Conservation (phyloP, 2,329 filamentous ascomycete genomes). For the Aspergillus niger region DNA sequence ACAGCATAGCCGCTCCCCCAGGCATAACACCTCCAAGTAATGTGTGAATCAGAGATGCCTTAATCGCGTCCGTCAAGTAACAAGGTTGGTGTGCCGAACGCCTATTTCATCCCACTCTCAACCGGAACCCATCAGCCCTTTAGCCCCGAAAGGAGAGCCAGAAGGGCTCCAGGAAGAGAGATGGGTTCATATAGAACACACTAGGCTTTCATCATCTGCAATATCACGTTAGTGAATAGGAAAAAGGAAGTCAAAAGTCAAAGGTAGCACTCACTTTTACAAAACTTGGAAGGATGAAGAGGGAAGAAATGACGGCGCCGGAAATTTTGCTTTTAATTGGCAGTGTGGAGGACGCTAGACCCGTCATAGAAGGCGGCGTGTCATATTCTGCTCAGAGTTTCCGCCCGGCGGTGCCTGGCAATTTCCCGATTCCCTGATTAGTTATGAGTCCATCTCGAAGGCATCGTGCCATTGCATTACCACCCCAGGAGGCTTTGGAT, state of each 20-base stretch:
- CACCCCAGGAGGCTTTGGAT: neutral
- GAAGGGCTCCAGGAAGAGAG: conserved; percentile 63
- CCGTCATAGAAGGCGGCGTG: conserved; percentile 23
- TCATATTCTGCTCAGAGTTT: conserved; percentile 17
- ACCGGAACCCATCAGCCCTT: conserved; percentile 75
- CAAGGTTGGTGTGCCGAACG: conserved; percentile 99
- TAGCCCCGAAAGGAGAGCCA: conserved; percentile 80
- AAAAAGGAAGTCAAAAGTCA: conserved; percentile 9
- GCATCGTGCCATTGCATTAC: neutral
- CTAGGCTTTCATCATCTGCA: conserved; percentile 99
- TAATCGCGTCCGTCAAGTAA: conserved; percentile 94
- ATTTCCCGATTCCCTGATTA: conserved; percentile 5
- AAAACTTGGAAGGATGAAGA: conserved; percentile 99
- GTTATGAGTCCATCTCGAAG: neutral
- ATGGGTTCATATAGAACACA: conserved; percentile 86
- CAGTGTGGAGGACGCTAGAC: conserved; percentile 26
- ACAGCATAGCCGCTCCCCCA: neutral
- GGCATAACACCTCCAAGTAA: conserved; percentile 54
- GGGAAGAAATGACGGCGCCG: conserved; percentile 50
- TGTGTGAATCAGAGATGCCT: conserved; percentile 84
- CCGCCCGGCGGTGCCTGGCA: neutral
- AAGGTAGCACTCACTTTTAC: conserved; percentile 71
- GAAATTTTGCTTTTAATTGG: conserved; percentile 28
- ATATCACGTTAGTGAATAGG: conserved; percentile 23
- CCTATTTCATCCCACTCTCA: conserved; percentile 86